Base-by-base conservation (phyloP, 1,284 basidiomycete genomes). In the Malassezia japonica region DNA sequence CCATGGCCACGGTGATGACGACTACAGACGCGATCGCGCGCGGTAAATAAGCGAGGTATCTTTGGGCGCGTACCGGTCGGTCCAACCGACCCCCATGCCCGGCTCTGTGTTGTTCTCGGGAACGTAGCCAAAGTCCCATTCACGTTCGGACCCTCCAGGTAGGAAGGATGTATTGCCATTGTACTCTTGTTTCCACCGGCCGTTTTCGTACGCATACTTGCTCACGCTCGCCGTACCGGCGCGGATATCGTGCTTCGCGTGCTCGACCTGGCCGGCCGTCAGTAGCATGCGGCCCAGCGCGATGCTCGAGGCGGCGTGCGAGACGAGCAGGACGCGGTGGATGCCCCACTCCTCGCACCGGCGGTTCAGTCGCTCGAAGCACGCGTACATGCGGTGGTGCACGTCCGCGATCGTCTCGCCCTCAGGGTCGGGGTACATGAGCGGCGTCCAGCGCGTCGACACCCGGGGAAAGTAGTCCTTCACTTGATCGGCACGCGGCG, bases 261-360 rank as follows among this genome's bases (percentile, higher is more conserved):
- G 47, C 37, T 55, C 42, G 21, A 37, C 25, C 18, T 47, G 38
- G 33, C 58, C 59, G 36, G 82, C 77, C 1, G 78, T 80, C 5
- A 81, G 57, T 32, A 89, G 76, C 33, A 76, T 79, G 47, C 82
- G 76, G 4, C 79, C 79, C 36, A 90, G 78, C 3, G 82, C 81
- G 56, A 87, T 86, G 55, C 79, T 77, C 4, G 85, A 83, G 13
- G 86, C 87, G 0, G 87, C 87, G 68, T 90, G 87, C 52, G 80
- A 82, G 57, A 87, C 78, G 24, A 90, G 73, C 31, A 89, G 66
- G 12, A 87, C 75, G 6, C 78, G 75, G 52, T 68, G 75, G 58
- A 79, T 75, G 69, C 76, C 73, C 9, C 58, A 52, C 13, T 56
- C 34, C 3, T 49, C 35, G 38, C 65, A 64, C 1, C 64, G 53